phyloP scores from a whole-genome alignment of 768 basidiomycete genomes.

The Auricularia sp. region DNA sequence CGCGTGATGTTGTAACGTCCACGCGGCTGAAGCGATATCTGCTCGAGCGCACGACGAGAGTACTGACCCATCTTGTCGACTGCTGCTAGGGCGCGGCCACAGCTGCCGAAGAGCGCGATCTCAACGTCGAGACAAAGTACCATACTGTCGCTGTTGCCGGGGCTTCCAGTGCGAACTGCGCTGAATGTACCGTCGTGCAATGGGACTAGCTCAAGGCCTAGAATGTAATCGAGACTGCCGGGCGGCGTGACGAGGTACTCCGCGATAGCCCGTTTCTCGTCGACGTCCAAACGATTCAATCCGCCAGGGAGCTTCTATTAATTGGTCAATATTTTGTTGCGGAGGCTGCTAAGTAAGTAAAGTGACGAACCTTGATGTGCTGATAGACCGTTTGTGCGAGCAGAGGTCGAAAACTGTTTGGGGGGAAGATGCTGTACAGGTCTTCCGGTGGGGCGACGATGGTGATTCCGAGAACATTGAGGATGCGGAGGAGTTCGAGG shows the following conservation, averaged over 20 bases:
- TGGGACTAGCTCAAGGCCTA: too few relatives aligned
- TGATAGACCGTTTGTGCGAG: background rate
- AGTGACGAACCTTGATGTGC: background rate
- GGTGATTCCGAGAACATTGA: conserved; percentile 11
- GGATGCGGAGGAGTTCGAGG: conserved; percentile 21
- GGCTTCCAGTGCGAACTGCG: background rate
- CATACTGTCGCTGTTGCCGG: background rate
- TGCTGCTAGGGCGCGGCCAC: conserved; percentile 12
- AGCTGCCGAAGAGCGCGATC: background rate
- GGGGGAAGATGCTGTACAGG: background rate
- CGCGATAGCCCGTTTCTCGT: too few relatives aligned
- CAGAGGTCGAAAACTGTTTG: background rate
- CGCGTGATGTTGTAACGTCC: conserved; percentile 10
- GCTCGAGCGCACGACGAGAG: conserved; percentile 24
- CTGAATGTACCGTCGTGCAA: too few relatives aligned
- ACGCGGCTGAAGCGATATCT: background rate
- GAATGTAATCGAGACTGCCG: too few relatives aligned
- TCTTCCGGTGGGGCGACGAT: background rate
- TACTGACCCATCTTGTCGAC: conserved; percentile 21
- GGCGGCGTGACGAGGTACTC: too few relatives aligned
- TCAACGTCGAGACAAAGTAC: background rate
- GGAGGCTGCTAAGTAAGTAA: too few relatives aligned
- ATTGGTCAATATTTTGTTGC: too few relatives aligned
- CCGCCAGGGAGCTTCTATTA: too few relatives aligned
- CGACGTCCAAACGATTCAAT: too few relatives aligned